Evolutionary conservation across 2,329 filamentous ascomycete species (phyloP).

Genomic region (Pseudocercospora musae): DNA sequence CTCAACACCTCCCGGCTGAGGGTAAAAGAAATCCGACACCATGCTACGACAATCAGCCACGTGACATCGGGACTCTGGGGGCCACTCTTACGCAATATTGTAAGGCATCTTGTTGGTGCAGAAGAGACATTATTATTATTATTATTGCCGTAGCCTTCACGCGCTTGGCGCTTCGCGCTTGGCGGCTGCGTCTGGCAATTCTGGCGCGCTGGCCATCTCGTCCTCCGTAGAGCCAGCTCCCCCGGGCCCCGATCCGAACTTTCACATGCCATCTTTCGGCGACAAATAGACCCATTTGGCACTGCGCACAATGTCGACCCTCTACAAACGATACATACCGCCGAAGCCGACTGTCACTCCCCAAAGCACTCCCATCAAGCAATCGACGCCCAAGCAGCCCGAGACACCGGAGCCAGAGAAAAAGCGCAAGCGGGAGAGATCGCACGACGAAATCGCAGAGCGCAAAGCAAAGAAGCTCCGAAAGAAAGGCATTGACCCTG

Average conservation of each 20-base stretch:
- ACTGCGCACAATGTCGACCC: slow-evolving; percentile 35
- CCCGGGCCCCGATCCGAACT: neutral
- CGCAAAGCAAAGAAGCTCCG: slow-evolving; percentile 33
- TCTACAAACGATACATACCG: slow-evolving; percentile 49
- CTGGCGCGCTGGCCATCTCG: neutral
- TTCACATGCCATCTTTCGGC: neutral
- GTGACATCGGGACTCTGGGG: neutral
- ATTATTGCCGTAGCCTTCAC: neutral
- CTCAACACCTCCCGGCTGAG: slow-evolving; percentile 90
- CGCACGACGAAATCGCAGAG: slow-evolving; percentile 32
- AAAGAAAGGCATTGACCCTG: slow-evolving; percentile 28
- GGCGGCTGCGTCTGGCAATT: neutral
- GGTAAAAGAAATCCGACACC: slow-evolving; percentile 99
- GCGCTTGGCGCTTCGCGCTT: neutral
- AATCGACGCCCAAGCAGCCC: neutral
- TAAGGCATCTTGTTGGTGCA: slow-evolving; percentile 57
- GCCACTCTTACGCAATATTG: slow-evolving; percentile 60
- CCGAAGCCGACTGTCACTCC: slow-evolving; percentile 29
- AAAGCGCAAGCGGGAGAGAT: slow-evolving; percentile 33
- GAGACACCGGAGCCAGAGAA: slow-evolving; percentile 14
- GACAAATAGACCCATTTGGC: neutral
- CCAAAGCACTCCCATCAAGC: neutral
- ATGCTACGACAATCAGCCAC: slow-evolving; percentile 54
- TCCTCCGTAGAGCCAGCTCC: neutral
- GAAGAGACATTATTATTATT: no score